phyloP scores from a whole-genome alignment of 768 basidiomycete species.

The Strobilomyces dryophilus region DNA sequence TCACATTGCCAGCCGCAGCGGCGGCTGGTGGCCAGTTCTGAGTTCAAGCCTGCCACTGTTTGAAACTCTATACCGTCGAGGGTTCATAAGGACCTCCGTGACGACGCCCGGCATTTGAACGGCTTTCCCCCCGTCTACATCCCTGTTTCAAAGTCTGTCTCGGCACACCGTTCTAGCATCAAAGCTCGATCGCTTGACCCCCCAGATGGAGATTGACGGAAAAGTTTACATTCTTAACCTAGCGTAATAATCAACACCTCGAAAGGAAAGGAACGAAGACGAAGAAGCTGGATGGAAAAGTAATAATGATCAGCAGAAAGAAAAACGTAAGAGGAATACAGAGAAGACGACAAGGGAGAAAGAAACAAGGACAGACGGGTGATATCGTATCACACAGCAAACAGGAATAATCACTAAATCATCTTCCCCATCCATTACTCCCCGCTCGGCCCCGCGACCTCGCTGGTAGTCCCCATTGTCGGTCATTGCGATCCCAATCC shows the following conservation, averaged over 20 bases:
- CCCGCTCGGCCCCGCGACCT: constrained; percentile 32
- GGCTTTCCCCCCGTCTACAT: too few species aligned
- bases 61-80: constrained; percentile 19
- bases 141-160: too few species aligned
- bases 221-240: constrained; percentile 9
- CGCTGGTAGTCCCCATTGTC: constrained; percentile 28
- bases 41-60: too few species aligned
- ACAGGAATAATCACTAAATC: constrained; percentile 10
- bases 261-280: constrained; percentile 5
- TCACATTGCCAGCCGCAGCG: too few species aligned
- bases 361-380: constrained; percentile 1
- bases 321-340: background rate
- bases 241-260: constrained; percentile 6
- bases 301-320: constrained; percentile 32
- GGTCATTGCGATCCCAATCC: constrained; percentile 45
- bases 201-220: background rate
- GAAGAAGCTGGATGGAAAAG: constrained; percentile 18
- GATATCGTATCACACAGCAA: constrained; percentile 11
- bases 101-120: background rate
- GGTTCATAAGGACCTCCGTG: constrained; percentile 2
- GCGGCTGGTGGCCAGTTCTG: too few species aligned
- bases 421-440: constrained; percentile 36
- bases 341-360: background rate
- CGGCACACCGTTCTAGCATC: too few species aligned
- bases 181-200: too few species aligned